Conservation (phyloP, 495 filamentous ascomycete species). For the Tuber melanosporum region DNA sequence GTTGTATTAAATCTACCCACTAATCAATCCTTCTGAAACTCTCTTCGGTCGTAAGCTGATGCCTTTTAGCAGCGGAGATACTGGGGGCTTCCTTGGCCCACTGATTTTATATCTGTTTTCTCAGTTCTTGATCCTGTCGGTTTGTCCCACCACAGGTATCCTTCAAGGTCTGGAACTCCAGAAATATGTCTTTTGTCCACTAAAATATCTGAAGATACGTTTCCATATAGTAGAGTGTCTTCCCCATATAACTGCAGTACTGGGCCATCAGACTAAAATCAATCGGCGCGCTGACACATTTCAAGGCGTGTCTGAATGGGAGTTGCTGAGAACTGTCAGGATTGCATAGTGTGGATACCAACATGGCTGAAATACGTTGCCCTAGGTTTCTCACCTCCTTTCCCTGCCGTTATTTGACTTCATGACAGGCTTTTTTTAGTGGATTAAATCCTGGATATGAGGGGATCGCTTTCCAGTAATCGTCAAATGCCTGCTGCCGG, state of each 20-base stretch:
- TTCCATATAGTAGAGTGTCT: slow-evolving; percentile 16
- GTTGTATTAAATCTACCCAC: no score
- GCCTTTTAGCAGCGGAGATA: no score
- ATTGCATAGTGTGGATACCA: neutral
- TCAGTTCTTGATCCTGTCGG: no score
- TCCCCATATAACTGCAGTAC: slow-evolving; percentile 11
- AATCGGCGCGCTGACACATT: neutral
- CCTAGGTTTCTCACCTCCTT: neutral
- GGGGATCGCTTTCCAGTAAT: neutral
- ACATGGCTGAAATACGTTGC: neutral
- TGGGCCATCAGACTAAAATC: slow-evolving; percentile 20
- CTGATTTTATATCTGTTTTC: no score
- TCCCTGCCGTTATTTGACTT: no score
- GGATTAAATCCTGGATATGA: slow-evolving; percentile 2
- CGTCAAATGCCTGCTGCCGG: slow-evolving; percentile 1
- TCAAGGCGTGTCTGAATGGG: neutral
- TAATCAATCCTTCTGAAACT: no score
- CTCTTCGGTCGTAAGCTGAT: no score
- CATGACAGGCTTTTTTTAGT: no score
- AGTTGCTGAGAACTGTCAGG: neutral
- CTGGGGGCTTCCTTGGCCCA: no score
- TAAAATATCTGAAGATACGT: slow-evolving; percentile 16
- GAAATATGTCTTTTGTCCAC: slow-evolving; percentile 7
- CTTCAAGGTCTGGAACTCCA: slow-evolving; percentile 7
- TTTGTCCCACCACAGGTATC: neutral